Evolutionary conservation across 768 basidiomycete species (phyloP), one percentile per base, ranked within the genome.

Genomic region (Pulveroboletus sp.): DNA sequence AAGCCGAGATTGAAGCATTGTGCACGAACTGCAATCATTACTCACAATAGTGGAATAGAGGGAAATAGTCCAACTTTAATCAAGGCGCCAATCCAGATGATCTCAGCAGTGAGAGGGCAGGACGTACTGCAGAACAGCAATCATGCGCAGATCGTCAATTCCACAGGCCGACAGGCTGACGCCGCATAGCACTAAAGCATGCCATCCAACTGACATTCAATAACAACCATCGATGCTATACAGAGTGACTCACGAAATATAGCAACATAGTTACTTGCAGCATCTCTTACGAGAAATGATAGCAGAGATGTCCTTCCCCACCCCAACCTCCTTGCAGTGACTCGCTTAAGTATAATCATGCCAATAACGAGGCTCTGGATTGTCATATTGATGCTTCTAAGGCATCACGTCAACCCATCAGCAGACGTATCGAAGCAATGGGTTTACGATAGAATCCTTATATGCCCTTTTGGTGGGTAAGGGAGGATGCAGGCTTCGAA

Each of bases 251-350:
- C 46, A 77, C 77, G 45, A 49, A 75, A 73, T 9, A 76, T 51
- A 4, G 72, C 39, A 27, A 72, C 37, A 57, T 74, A 77, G 2
- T 73, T 72, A 65, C 72, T 71, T 3, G 71, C 69, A 7, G 77
- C 72, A 57, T 79, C 77, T n/a, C 71, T 69, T 56, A 74, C 63
- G 13, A 78, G 61, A 38, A 77, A 52, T 6, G 65, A 50, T 12
- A 75, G 52, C 7, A 78, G 56, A 0, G 73, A 75, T 2, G 70
- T 67, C 40, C 73, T 67, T 23, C 71, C 73, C 72, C 71, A 72
- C 10, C 72, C 73, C 1, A 58, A 58, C 35, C 69, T 69, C 8
- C 66, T 46, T 3, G 69, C 65, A 17, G 54, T 23, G 2, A 68
- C 41, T 51, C 72, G 73, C 50, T 75, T 75, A 35, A 60, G 62